Conservation (phyloP, 768 basidiomycete genomes). For the Dendrothele bispora region DNA sequence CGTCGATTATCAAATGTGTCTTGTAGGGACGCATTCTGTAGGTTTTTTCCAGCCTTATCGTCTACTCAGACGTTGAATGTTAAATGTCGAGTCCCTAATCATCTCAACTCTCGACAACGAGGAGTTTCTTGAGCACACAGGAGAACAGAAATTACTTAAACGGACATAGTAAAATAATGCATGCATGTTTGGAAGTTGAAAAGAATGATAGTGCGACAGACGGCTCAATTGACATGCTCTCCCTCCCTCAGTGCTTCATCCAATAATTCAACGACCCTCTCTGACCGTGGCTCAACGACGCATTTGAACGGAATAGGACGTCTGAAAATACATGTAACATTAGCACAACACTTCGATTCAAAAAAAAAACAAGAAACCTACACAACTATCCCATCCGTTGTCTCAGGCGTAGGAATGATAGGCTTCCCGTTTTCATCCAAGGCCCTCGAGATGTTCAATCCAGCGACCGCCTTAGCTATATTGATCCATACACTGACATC, state of each 20-base stretch:
- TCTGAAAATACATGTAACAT: constrained; percentile 1
- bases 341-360: not conserved
- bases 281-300: constrained; percentile 13
- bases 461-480: constrained; percentile 18
- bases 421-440: constrained; percentile 16
- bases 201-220: too few relatives aligned
- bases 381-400: constrained; percentile 18
- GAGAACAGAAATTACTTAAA: too few relatives aligned
- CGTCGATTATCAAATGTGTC: too few relatives aligned
- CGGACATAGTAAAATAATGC: too few relatives aligned
- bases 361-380: constrained; percentile 4
- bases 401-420: constrained; percentile 17
- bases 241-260: constrained; percentile 10
- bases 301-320: constrained; percentile 18
- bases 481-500: constrained; percentile 19
- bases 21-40: too few relatives aligned
- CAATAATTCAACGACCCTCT: constrained; percentile 9
- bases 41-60: too few relatives aligned
- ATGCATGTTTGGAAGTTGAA: too few relatives aligned
- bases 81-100: too few relatives aligned
- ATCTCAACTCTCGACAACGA: too few relatives aligned
- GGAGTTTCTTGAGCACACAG: too few relatives aligned
- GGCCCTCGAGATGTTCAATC: constrained; percentile 18
- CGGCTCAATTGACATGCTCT: constrained; percentile 5
- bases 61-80: too few relatives aligned